A percentile compares a stretch with the other conserved stretches of the same genome.
Evolutionary conservation across 1,284 basidiomycete genomes (phyloP).

Genomic region (Microbotryum scabiosae): DNA sequence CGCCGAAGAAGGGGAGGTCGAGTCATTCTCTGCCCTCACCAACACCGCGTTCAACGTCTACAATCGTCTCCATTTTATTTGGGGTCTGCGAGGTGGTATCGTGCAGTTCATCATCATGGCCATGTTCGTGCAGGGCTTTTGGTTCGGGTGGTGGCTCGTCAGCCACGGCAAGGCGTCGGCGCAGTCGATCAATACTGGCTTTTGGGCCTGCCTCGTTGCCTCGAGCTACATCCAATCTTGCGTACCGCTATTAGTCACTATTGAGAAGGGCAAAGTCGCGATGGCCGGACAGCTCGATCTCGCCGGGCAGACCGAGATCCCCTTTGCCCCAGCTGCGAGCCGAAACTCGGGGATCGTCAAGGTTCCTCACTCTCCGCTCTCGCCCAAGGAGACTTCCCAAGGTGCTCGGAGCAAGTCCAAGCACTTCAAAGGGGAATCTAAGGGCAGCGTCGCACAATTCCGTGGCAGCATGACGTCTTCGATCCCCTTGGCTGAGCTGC

Average conservation of each 20-base stretch:
- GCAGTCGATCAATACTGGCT: slow-evolving; percentile 84
- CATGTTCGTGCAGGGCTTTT: slow-evolving; percentile 96
- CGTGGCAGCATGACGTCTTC: too few species aligned
- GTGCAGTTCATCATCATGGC: slow-evolving; percentile 72
- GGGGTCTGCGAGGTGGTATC: slow-evolving; percentile 62
- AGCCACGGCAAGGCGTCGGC: slow-evolving; percentile 57
- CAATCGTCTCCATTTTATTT: slow-evolving; percentile 53
- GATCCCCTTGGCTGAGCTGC: too few species aligned
- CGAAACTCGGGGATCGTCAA: too few species aligned
- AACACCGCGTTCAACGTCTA: slow-evolving; percentile 48
- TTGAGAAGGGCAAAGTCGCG: slow-evolving; percentile 79
- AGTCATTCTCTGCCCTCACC: slow-evolving; percentile 49
- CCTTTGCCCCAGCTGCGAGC: too few species aligned
- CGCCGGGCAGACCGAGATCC: background rate
- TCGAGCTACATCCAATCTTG: slow-evolving; percentile 76
- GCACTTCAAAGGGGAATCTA: too few species aligned
- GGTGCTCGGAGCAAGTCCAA: too few species aligned
- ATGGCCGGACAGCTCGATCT: slow-evolving; percentile 54
- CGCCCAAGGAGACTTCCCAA: too few species aligned
- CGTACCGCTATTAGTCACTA: slow-evolving; percentile 64
- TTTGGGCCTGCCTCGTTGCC: slow-evolving; percentile 91
- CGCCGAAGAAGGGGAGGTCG: slow-evolving; percentile 57
- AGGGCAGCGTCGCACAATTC: too few species aligned
- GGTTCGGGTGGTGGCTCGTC: slow-evolving; percentile 86
- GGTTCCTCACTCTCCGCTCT: too few species aligned